Evolutionary conservation across 1,139 yeast species (phyloP), one percentile per base, ranked within the genome.

Genomic region (Ogataea hybrid): DNA sequence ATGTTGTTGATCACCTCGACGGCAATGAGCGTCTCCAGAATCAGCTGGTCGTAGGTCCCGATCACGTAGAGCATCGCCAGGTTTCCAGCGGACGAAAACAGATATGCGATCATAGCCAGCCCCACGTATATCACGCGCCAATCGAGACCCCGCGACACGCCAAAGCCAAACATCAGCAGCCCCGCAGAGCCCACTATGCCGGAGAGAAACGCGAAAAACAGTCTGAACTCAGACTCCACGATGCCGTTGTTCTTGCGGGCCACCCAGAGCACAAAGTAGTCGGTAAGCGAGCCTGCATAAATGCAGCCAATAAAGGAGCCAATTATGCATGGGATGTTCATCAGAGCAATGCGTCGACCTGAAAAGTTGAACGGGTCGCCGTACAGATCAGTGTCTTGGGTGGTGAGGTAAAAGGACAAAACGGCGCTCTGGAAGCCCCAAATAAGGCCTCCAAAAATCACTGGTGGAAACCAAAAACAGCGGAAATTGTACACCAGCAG

Each of bases 401-500:
- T 67, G 0, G 73, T 69, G 32, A 69, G 53, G 49, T 68, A 69
- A 43, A 69, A 69, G 1, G 70, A 62, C 32, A 69, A 56, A 33
- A 68, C 58, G 2, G 70, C 67, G 46, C 65, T 67, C 47, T 68
- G 72, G 36, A 65, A 55, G 9, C 73, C 72, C 68, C 71, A 67
- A 10, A 66, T 61, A 3, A 65, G 43, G 6, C 73, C 71, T 2
- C 68, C 58, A 39, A 57, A 65, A 5, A 68, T 46, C 12, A 66
- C 67, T 1, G 70, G 67, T 1, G 71, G 71, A 43, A 64, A 68
- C 42, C 60, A 48, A 28, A 68, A 53, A 35, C 69, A 69, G 27
- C 58, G 58, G 34, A 64, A 44, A 38, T 65, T 61, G 43, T 62
- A 50, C 2, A 45, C 14, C 6, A 69, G 51, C 25, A 66, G 55